These are phyloP conservation scores for Helicocarpus griseus DNA, from an alignment of 2,329 filamentous ascomycete species.

Conservation along the genomic window DNA sequence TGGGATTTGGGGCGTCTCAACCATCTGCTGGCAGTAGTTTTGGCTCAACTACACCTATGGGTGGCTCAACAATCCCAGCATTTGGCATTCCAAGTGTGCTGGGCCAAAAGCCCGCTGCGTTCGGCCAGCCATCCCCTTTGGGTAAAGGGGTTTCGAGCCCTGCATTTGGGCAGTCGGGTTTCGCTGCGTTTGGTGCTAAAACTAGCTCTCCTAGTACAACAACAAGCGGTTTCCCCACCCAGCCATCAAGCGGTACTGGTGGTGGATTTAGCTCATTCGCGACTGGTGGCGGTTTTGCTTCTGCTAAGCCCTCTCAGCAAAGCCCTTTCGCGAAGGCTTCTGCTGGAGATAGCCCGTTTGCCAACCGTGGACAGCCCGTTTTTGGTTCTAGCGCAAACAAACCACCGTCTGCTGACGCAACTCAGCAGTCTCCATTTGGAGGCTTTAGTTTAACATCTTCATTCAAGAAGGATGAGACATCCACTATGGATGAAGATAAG, in stretches of 20 bases:
- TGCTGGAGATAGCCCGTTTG: slow-evolving; percentile 19
- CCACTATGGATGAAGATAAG: slow-evolving; percentile 31
- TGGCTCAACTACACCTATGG: slow-evolving; percentile 22
- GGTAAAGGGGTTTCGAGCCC: slow-evolving; percentile 8
- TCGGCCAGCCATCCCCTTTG: slow-evolving; percentile 22
- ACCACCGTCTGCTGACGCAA: slow-evolving; percentile 4
- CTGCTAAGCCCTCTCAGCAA: slow-evolving; percentile 7
- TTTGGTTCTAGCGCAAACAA: slow-evolving; percentile 18
- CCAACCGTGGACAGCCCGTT: slow-evolving; percentile 20
- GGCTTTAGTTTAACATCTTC: slow-evolving; percentile 36
- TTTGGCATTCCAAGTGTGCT: slow-evolving; percentile 29
- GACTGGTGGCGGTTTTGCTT: not conserved
- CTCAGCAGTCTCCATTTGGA: slow-evolving; percentile 10
- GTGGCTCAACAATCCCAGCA: slow-evolving; percentile 12
- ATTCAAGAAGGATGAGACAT: slow-evolving; percentile 35
- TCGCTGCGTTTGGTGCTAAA: not conserved
- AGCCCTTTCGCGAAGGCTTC: slow-evolving; percentile 21
- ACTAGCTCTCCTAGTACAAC: slow-evolving; percentile 19
- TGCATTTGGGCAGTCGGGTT: slow-evolving; percentile 5
- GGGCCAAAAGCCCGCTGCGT: slow-evolving; percentile 20
- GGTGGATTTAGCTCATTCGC: slow-evolving; percentile 5
- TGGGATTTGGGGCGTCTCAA: slow-evolving; percentile 15
- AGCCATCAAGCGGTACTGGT: slow-evolving; percentile 5
- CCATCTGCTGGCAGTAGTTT: slow-evolving; percentile 18
- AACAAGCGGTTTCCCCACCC: slow-evolving; percentile 5